Conservation (phyloP, 2,329 filamentous ascomycete species). For the Aspergillus sp. region DNA sequence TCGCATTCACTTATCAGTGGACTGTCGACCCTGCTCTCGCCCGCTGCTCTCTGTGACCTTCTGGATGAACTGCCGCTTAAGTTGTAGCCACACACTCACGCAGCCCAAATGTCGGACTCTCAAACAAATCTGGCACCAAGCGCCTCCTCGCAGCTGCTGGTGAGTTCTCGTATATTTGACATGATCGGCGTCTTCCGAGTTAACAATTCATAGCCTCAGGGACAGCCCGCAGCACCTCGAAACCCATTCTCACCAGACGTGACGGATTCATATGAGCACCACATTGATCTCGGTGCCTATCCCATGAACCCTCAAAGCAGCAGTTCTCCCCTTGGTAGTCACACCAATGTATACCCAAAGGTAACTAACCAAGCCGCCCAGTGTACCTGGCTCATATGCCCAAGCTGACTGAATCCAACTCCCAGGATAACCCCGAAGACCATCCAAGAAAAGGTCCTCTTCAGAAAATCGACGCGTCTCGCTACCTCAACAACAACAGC, state of each 20-base stretch:
- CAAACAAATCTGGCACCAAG: background rate
- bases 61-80: too few species aligned
- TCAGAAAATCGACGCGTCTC: background rate
- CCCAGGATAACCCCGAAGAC: background rate
- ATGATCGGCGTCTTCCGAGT: too few species aligned
- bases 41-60: too few species aligned
- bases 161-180: background rate
- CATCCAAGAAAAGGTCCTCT: background rate
- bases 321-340: background rate
- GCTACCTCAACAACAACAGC: background rate
- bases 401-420: background rate
- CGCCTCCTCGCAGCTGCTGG: background rate
- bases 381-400: background rate
- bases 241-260: background rate
- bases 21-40: too few species aligned
- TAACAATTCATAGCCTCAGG: background rate
- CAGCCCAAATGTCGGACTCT: background rate
- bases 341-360: background rate
- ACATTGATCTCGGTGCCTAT: background rate
- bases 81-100: too few species aligned
- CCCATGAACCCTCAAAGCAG: background rate
- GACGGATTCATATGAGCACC: background rate
- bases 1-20: too few species aligned
- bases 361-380: background rate
- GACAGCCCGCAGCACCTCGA: background rate